Base-by-base conservation (phyloP, 2,329 filamentous ascomycete species). In the Zasmidium cellare region DNA sequence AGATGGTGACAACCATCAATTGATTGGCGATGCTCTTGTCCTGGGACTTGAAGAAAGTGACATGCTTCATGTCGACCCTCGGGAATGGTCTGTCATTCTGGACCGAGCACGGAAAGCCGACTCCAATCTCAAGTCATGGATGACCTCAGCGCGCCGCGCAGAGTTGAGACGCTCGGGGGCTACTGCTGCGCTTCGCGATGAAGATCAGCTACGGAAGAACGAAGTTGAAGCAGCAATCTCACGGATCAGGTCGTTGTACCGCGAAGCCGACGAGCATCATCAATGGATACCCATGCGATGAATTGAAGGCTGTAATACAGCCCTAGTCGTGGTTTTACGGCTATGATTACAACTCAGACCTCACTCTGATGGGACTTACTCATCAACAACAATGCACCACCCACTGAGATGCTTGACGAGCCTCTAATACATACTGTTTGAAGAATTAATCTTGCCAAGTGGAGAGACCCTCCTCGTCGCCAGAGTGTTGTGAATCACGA, bases 1-100 rank as follows among this genome's bases (percentile, higher is more conserved):
- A 14, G 7, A 16, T 7, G 9, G 22, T 9, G 19, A 12, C 9
- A 25, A 47, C 14, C 22, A 16, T 28, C 38, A 22, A 24, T 31
- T 58, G 7, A 24, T 58, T 18, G 56, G 56, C 11, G 56, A 58
- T 23, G 47, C 51, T 9, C 55, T 51, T 22, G 25, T 58, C 7
- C 23, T 50, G 18, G 56, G 38, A 6, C 3, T 58, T 7, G 25
- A 38, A 9, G 52, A 55, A 18, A 6, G 25, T n/a, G 20, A 55
- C 3, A 46, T 19, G 14, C 46, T 55, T 9, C 45, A 41, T 46
- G 12, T 55, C 11, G 28, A 55, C 31, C 9, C n/a, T 14, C n/a
- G 16, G 16, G 20, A 20, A 14, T 55, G 53, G 53, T 20, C 18
- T 12, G 24, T 38, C 20, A 18, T 38, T 9, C 14, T 55, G 9